Conservation (phyloP, 1,139 yeast genomes). For the Yamadazyma atmosphaerica region DNA sequence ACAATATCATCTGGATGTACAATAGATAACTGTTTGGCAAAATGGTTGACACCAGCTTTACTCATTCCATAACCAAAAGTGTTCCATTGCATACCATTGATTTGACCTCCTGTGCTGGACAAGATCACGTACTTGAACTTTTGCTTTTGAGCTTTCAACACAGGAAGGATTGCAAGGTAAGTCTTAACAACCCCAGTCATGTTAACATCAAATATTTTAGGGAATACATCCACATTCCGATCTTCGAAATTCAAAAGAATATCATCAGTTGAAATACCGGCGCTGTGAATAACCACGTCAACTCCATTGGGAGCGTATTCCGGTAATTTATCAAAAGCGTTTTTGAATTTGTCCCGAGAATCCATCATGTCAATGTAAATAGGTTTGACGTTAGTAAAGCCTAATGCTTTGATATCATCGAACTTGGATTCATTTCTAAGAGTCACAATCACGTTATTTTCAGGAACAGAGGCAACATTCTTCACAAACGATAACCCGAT, state of each 20-base stretch:
- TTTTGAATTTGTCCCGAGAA: slow-evolving; percentile 4
- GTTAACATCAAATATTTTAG: slow-evolving; percentile 24
- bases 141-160: not conserved
- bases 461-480: slow-evolving; percentile 9
- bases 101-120: slow-evolving; percentile 4
- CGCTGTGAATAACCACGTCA: slow-evolving; percentile 21
- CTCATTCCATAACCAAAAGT: slow-evolving; percentile 27
- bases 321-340: slow-evolving; percentile 9
- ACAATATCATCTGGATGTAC: slow-evolving; percentile 36
- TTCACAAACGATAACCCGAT: slow-evolving; percentile 19
- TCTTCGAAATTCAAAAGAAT: slow-evolving; percentile 5
- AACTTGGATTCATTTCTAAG: slow-evolving; percentile 18
- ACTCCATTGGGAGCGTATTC: slow-evolving; percentile 12
- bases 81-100: not conserved
- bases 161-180: not conserved
- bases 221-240: slow-evolving; percentile 15
- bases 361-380: slow-evolving; percentile 7
- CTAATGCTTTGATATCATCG: slow-evolving; percentile 12
- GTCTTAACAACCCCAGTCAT: not conserved
- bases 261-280: slow-evolving; percentile 13
- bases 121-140: not conserved
- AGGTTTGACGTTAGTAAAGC: slow-evolving; percentile 13
- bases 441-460: slow-evolving; percentile 17
- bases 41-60: slow-evolving; percentile 29
- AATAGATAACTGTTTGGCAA: slow-evolving; percentile 5